Evolutionary conservation across 2,329 filamentous ascomycete genomes (phyloP).

Genomic region (Arthrobotrys megalospora): DNA sequence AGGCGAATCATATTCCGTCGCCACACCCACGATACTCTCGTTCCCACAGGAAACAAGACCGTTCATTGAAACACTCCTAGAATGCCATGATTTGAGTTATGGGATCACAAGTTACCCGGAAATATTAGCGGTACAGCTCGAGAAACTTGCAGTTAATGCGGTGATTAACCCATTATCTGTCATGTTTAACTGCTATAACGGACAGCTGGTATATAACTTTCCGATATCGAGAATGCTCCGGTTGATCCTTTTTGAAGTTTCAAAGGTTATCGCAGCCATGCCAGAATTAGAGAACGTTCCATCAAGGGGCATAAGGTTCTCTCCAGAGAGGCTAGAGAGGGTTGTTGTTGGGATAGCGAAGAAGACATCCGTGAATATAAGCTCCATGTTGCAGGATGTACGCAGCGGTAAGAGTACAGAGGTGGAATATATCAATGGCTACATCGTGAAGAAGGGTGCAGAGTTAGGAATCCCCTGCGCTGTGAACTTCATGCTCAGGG

Average conservation of each 20-base stretch:
- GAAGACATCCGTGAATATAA: conserved; percentile 66
- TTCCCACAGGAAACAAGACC: conserved; percentile 32
- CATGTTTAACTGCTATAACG: conserved; percentile 82
- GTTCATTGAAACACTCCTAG: conserved; percentile 30
- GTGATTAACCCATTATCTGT: conserved; percentile 87
- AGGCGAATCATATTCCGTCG: conserved; percentile 22
- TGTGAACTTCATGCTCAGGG: conserved; percentile 80
- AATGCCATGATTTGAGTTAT: conserved; percentile 51
- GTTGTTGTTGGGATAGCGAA: conserved; percentile 68
- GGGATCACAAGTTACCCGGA: conserved; percentile 57
- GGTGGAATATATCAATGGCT: conserved; percentile 89
- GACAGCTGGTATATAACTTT: conserved; percentile 78
- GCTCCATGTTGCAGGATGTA: conserved; percentile 79
- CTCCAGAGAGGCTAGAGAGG: conserved; percentile 67
- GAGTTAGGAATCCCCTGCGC: conserved; percentile 80
- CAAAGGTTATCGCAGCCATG: conserved; percentile 78
- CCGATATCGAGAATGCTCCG: conserved; percentile 78
- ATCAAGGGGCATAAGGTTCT: conserved; percentile 66
- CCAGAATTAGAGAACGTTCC: conserved; percentile 80
- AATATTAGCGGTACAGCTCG: conserved; percentile 74
- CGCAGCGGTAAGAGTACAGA: conserved; percentile 77
- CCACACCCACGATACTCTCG: conserved; percentile 22
- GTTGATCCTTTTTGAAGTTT: conserved; percentile 81
- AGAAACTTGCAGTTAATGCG: conserved; percentile 81
- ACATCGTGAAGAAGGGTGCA: conserved; percentile 81